Base-by-base conservation (phyloP, 2,329 filamentous ascomycete species). In the Onygenales sp. region DNA sequence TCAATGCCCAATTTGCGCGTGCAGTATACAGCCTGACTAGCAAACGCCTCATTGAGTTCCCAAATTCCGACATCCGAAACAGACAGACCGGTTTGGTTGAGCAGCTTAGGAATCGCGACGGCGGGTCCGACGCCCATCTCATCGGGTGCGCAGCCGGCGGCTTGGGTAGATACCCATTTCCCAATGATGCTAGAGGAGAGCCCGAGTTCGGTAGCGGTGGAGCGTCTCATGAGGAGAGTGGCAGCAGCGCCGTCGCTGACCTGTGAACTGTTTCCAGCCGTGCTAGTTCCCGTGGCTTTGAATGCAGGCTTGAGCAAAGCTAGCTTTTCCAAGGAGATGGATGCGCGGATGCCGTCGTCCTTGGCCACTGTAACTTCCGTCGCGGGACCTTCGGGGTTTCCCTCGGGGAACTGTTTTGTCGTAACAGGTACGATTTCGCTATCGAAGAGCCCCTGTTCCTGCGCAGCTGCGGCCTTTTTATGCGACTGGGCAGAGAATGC, bases 51-150 rank as follows among this genome's bases (percentile, higher is more conserved):
- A 69, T 96, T 96, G 70, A 96, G 86, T 76, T 96, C 91, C 90
- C 90, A 96, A 8, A 93, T 75, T 38, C 85, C 80, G 0, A 97
- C 81, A 54, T 96, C 89, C 2, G 77, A 75, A 10, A 75, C 84
- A 43, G 72, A 66, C 11, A 96, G 68, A 0, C 84, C 88, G 1
- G 85, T 80, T 56, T 82, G 80, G 14, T 75, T 69, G n/a, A 96
- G 76, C 17, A 95, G 76, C 66, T 85, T 87, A 6, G 91, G 91
- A 51, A 96, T 92, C 0, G 89, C 91, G 32, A 95, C 66, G 0
- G 89, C 89, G 0, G 92, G 91, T 0, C 92, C 91, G 54, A 96
- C 78, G 41, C 92, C 91, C 92, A 97, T 96, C 78, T 95, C 90
- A 64, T 95, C 89, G 0, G 92, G 91, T 50, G 77, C 78, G 66